phyloP scores from a whole-genome alignment of 148 eudicot genomes.

The Rhododendron vialii region DNA sequence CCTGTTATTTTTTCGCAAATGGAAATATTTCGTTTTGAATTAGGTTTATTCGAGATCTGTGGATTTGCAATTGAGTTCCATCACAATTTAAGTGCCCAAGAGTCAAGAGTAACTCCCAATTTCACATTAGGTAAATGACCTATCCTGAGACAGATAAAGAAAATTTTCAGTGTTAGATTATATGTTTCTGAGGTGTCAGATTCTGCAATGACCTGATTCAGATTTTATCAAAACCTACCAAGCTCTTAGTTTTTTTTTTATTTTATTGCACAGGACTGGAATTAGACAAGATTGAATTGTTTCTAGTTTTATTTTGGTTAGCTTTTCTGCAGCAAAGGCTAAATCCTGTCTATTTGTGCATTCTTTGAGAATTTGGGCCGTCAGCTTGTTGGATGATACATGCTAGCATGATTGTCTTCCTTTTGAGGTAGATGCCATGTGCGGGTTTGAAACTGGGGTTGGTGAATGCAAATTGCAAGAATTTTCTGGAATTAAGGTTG shows the following conservation, averaged over 20 bases:
- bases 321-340: background rate
- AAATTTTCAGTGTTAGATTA: background rate
- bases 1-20: background rate
- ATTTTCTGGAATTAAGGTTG: background rate
- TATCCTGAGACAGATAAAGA: background rate
- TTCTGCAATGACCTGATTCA: background rate
- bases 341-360: background rate
- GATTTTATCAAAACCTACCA: background rate
- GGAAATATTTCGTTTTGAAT: background rate
- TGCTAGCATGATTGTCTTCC: background rate
- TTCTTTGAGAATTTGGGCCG: background rate
- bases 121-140: background rate
- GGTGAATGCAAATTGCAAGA: background rate
- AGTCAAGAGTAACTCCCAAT: background rate
- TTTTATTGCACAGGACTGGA: background rate
- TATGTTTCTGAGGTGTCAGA: background rate
- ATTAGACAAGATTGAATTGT: background rate
- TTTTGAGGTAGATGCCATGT: background rate
- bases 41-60: background rate
- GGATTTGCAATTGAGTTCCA: background rate
- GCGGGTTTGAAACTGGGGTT: background rate
- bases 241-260: background rate
- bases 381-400: background rate
- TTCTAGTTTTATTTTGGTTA: background rate
- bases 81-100: background rate